These are phyloP conservation scores for Leptomonas pyrrhocoris DNA, from an alignment of 208 protist species.

Conservation along the genomic window DNA sequence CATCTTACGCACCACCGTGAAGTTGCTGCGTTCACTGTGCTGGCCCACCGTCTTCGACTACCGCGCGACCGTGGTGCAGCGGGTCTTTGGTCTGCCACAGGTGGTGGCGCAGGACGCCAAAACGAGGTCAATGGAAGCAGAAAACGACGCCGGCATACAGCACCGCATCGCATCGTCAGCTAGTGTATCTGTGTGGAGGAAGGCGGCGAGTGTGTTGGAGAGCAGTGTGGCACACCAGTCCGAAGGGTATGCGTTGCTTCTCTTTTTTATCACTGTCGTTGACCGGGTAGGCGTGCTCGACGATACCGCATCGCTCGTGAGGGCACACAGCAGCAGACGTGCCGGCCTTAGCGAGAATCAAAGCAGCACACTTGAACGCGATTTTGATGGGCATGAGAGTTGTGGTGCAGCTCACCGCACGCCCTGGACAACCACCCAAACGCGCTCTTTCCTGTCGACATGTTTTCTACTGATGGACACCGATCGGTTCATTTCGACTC, in stretches of 20 bases:
- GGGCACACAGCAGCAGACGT: background rate
- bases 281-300: background rate
- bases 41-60: constrained; percentile 50
- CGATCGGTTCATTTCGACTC: constrained; percentile 48
- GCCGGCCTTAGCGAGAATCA: background rate
- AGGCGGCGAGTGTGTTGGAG: constrained; percentile 37
- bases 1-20: constrained; percentile 7
- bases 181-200: constrained; percentile 19
- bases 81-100: constrained; percentile 26
- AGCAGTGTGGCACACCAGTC: constrained; percentile 46
- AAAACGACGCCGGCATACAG: background rate
- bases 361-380: background rate
- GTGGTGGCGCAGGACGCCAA: background rate
- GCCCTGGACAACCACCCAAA: background rate
- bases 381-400: background rate
- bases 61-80: constrained; percentile 40
- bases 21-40: constrained; percentile 53
- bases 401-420: background rate
- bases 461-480: constrained; percentile 31
- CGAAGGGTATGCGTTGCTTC: constrained; percentile 54
- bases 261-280: constrained; percentile 25
- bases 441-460: background rate
- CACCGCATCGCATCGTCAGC: background rate
- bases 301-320: background rate
- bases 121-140: background rate